Evolutionary conservation across 805 yeast species (phyloP).

Genomic region (Candida coquimbonensis): DNA sequence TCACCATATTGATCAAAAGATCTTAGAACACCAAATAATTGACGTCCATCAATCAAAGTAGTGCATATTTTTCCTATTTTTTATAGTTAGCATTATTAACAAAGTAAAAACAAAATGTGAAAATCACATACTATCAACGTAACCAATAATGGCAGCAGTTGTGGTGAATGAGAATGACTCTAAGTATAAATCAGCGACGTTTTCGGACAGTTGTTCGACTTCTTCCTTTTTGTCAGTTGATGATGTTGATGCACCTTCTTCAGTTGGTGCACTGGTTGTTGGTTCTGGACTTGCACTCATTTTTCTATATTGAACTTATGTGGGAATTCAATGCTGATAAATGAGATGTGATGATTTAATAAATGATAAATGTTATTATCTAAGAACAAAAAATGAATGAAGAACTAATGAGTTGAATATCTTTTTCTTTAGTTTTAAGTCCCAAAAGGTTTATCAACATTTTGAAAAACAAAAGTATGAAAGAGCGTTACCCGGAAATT

Average conservation of each 20-base stretch:
- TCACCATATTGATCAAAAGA: slow-evolving; percentile 86
- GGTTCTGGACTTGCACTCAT: slow-evolving; percentile 2
- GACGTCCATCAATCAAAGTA: slow-evolving; percentile 82
- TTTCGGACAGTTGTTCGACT: slow-evolving; percentile 26
- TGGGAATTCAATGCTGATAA: not conserved
- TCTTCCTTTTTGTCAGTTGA: slow-evolving; percentile 9
- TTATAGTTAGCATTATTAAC: not conserved
- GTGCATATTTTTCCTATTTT: slow-evolving; percentile 60
- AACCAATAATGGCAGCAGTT: slow-evolving; percentile 84
- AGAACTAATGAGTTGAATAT: not conserved
- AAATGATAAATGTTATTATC: too few species aligned
- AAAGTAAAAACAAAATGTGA: not conserved
- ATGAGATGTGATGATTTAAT: too few species aligned
- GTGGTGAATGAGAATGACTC: slow-evolving; percentile 82
- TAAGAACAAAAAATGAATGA: not conserved
- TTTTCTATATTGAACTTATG: not conserved
- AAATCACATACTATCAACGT: slow-evolving; percentile 54
- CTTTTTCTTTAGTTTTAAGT: not conserved
- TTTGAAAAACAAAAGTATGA: not conserved
- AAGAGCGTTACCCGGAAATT: not conserved
- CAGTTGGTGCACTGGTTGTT: slow-evolving; percentile 1
- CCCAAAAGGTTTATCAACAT: not conserved
- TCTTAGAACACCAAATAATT: slow-evolving; percentile 80
- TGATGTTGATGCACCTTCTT: slow-evolving; percentile 2
- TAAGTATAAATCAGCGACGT: slow-evolving; percentile 53